Percentiles rank a stretch among this genome's conserved stretches.
Conservation (phyloP, 78 protist species). For the Planoprotostelium fungivorum region DNA sequence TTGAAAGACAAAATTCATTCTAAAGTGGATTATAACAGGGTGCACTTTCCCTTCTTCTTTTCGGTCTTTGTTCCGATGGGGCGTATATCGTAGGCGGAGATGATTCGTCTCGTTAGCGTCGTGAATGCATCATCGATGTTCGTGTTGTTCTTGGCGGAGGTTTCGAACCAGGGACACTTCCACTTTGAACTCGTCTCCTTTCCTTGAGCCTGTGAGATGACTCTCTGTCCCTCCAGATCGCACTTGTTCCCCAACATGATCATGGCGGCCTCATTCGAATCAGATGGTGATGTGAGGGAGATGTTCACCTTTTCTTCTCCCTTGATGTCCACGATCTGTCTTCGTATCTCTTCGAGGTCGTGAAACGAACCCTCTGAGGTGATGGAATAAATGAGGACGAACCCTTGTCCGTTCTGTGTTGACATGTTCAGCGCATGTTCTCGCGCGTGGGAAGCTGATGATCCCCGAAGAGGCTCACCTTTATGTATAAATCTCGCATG, state of each 20-base stretch:
- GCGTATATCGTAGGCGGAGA: neutral
- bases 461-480: neutral
- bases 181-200: neutral
- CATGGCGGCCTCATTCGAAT: constrained; percentile 15
- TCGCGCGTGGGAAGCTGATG: too few species aligned
- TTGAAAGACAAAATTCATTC: too few species aligned
- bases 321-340: neutral
- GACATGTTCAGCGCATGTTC: too few species aligned
- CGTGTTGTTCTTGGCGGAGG: neutral
- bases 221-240: constrained; percentile 82
- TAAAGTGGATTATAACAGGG: too few species aligned
- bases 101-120: neutral
- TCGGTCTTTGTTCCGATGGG: neutral
- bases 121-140: neutral
- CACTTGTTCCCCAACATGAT: constrained; percentile 73
- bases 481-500: neutral
- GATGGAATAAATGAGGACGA: neutral
- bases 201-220: constrained; percentile 44
- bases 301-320: neutral
- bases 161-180: neutral
- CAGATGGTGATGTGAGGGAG: neutral
- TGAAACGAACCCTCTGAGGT: neutral
- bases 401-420: neutral
- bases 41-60: neutral
- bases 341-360: neutral